These are phyloP conservation scores for Chenopodium quinoa DNA, from an alignment of 148 eudicot genomes.

Conservation along the genomic window DNA sequence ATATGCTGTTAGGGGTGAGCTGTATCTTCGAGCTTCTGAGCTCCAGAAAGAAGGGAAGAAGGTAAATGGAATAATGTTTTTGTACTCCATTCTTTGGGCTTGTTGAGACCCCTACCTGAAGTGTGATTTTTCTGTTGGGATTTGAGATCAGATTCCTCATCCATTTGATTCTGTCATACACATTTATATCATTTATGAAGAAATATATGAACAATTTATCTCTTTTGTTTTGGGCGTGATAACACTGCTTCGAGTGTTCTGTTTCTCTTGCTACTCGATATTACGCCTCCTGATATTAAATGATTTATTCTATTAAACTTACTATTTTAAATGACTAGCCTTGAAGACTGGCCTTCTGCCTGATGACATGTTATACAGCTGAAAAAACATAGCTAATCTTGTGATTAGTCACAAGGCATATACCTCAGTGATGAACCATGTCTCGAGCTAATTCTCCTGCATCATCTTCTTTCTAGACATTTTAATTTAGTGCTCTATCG, in stretches of 20 bases:
- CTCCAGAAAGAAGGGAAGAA: constrained; percentile 98
- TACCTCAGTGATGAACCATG: neutral
- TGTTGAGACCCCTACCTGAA: neutral
- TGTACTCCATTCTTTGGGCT: constrained; percentile 1
- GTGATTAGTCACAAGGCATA: neutral
- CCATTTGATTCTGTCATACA: neutral
- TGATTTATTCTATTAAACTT: neutral
- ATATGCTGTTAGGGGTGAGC: constrained; percentile 97
- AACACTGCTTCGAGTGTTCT: constrained; percentile 3
- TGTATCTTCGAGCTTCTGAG: constrained; percentile 98
- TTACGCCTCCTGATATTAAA: neutral
- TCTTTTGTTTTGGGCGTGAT: neutral
- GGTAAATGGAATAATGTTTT: constrained; percentile 39
- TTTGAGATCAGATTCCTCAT: neutral
- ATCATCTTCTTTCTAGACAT: neutral
- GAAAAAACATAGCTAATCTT: neutral
- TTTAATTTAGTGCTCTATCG: neutral
- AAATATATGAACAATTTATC: neutral
- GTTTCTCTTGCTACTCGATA: neutral
- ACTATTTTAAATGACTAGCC: neutral
- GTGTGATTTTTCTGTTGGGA: neutral
- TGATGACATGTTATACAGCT: neutral
- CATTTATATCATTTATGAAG: neutral
- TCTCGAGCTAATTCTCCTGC: neutral
- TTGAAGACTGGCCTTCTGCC: neutral